Base-by-base conservation (phyloP, 2,329 filamentous ascomycete species). In the Pseudogymnoascus verrucosus region DNA sequence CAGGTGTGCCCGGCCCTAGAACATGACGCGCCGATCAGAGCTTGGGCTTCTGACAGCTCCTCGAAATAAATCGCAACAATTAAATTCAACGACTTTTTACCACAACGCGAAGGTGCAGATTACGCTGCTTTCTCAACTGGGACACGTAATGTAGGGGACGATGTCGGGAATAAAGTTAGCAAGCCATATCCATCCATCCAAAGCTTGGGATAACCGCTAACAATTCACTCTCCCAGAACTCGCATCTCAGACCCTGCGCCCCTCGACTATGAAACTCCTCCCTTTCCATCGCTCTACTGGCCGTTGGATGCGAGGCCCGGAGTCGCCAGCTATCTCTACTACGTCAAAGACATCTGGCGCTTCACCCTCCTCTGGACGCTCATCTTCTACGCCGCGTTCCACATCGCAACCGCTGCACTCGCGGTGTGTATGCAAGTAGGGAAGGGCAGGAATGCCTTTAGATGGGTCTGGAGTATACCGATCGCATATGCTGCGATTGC, bases 311-410 rank as follows among this genome's bases (percentile, higher is more conserved):
- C 80, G 6, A 74, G 76, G 65, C 78, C 79, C 31, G 76, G 79
- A 19, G 76, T 80, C 57, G 68, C 71, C 2, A 72, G 72, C 19
- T 75, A 74, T 57, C 83, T 90, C 65, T 89, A 89, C 76, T 79
- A 85, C 70, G 79, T 82, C 1, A 71, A 72, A 63, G 86, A 89
- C 68, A 86, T 90, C 63, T 88, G 86, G 82, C 84, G 84, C 63
- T 89, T 88, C 74, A 90, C 88, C 1, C 75, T 89, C 4, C 80
- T 82, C 72, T 90, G 88, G 88, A 89, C 87, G 0, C 75, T 90
- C 34, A 79, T 90, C 7, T 81, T 86, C 67, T 87, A 85, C 66
- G 82, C 79, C 5, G 80, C 81, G 3, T 82, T 86, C n/a, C 87
- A 90, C 72, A 40, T 70, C 19, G 75, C 81, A 3, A 85, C 84